Evolutionary conservation across 331 rosid species (phyloP).

Genomic region (Pyrus hybrid): DNA sequence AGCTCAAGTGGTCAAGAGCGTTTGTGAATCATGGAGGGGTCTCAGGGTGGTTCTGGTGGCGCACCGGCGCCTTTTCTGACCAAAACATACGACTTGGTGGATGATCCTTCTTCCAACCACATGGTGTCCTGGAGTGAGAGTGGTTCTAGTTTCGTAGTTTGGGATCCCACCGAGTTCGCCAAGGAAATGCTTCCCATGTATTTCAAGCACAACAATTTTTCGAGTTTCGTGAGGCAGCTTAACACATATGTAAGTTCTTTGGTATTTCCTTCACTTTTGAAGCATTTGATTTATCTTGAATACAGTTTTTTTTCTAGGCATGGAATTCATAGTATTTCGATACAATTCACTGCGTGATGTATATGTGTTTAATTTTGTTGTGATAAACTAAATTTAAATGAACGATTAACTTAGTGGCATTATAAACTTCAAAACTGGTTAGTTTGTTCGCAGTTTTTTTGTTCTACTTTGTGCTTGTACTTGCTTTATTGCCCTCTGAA

Average conservation of each 20-base stretch:
- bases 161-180: constrained; percentile 44
- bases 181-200: constrained; percentile 37
- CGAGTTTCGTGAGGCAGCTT: constrained; percentile 43
- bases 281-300: neutral
- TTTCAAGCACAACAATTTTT: constrained; percentile 49
- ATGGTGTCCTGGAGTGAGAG: constrained; percentile 36
- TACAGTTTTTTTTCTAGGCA: too few species aligned
- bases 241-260: constrained; percentile 32
- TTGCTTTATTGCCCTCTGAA: neutral
- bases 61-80: constrained; percentile 46
- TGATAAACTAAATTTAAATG: neutral
- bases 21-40: constrained; percentile 16
- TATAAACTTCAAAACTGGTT: neutral
- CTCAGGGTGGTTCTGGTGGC: constrained; percentile 24
- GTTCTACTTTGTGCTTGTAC: neutral
- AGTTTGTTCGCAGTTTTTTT: neutral
- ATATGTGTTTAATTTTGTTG: neutral
- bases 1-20: too few species aligned
- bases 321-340: too few species aligned
- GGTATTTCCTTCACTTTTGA: neutral
- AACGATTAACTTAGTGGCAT: neutral
- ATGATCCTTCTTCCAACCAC: constrained; percentile 27
- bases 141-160: constrained; percentile 43
- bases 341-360: neutral
- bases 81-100: constrained; percentile 47